Percentiles rank a stretch among this genome's conserved stretches.
phyloP scores from a whole-genome alignment of 108 stramenopile species.

The Cyclostephanos invisitatus region DNA sequence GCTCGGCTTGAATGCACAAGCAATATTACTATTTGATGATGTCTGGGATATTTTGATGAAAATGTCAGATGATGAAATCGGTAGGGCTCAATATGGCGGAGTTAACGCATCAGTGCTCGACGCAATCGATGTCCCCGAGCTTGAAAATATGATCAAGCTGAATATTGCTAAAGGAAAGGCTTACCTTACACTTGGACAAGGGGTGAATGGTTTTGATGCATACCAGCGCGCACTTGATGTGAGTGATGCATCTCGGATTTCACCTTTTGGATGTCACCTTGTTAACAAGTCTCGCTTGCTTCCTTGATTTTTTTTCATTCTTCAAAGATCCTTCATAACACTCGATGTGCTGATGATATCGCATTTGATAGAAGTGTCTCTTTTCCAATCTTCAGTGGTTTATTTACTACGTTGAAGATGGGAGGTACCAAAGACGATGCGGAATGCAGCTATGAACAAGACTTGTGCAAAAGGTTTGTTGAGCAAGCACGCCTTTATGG shows the following conservation, averaged over 20 bases:
- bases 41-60: slow-evolving; percentile 51
- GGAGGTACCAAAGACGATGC: slow-evolving; percentile 54
- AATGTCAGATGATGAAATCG: slow-evolving; percentile 10
- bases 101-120: slow-evolving; percentile 25
- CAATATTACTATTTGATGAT: slow-evolving; percentile 55
- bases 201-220: slow-evolving; percentile 30
- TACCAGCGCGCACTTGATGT: slow-evolving; percentile 49
- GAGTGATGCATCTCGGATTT: slow-evolving; percentile 6
- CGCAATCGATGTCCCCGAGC: slow-evolving; percentile 38
- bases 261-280: not conserved
- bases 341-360: slow-evolving; percentile 26
- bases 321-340: slow-evolving; percentile 44
- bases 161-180: slow-evolving; percentile 45
- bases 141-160: slow-evolving; percentile 43
- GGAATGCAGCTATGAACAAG: slow-evolving; percentile 50
- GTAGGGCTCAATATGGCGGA: slow-evolving; percentile 20
- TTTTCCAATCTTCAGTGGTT: slow-evolving; percentile 68
- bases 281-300: not conserved
- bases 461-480: slow-evolving; percentile 53
- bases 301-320: not conserved
- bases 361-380: slow-evolving; percentile 56
- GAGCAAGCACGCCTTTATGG: slow-evolving; percentile 56
- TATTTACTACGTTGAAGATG: slow-evolving; percentile 54
- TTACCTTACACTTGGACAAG: slow-evolving; percentile 29
- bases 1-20: slow-evolving; percentile 56